Conservation (phyloP, 176 grass and related monocot genomes). For the Saccharum officinarum region DNA sequence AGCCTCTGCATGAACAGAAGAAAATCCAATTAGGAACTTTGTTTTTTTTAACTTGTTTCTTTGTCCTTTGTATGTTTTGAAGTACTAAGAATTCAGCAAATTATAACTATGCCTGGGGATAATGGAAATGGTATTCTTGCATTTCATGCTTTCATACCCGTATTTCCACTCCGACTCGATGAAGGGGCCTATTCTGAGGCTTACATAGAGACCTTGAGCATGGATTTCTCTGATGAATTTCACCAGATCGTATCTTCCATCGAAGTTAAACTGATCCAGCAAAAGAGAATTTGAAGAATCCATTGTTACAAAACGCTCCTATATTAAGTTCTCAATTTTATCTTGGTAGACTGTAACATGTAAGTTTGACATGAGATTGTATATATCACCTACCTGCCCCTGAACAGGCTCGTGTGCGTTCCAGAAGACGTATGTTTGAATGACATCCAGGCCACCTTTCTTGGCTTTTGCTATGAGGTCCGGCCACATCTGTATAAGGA, state of each 20-base stretch:
- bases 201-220: slow-evolving; percentile 79
- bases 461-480: slow-evolving; percentile 62
- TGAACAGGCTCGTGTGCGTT: slow-evolving; percentile 73
- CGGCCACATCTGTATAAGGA: slow-evolving; percentile 75
- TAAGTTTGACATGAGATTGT: background rate
- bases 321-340: background rate
- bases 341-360: background rate
- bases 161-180: slow-evolving; percentile 91
- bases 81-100: background rate
- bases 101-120: background rate
- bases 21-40: background rate
- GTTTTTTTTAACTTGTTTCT: background rate
- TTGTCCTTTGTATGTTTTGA: background rate
- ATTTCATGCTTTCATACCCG: slow-evolving; percentile 51
- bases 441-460: slow-evolving; percentile 69
- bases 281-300: slow-evolving; percentile 1
- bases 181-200: slow-evolving; percentile 85
- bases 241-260: slow-evolving; percentile 78
- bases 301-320: background rate
- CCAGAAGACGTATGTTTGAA: slow-evolving; percentile 93
- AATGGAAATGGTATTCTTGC: background rate
- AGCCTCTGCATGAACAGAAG: slow-evolving; percentile 57
- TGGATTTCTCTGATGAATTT: slow-evolving; percentile 88
- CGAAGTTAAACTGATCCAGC: slow-evolving; percentile 69
- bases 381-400: slow-evolving; percentile 46